A percentile compares a stretch with the other conserved stretches of the same genome.
These are phyloP conservation scores for Sugiyamaella grinbergsii DNA, from an alignment of 1,139 yeast genomes.

Conservation along the genomic window DNA sequence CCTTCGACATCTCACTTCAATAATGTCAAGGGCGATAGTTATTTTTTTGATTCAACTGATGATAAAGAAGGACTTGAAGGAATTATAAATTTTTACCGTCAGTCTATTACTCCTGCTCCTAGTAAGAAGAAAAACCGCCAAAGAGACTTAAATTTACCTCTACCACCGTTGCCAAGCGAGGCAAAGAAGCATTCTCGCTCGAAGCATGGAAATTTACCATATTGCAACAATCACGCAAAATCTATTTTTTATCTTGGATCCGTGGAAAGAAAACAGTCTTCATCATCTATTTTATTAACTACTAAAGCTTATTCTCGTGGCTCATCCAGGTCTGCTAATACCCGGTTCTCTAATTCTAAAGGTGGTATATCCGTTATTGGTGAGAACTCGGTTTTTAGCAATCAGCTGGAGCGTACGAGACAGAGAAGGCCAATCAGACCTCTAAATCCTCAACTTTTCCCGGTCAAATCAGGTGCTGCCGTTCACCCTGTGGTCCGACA, in stretches of 20 bases:
- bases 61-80: not conserved
- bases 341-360: not conserved
- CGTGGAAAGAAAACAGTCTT: constrained; percentile 8
- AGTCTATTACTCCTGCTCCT: not conserved
- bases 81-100: not conserved
- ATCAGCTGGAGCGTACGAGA: not conserved
- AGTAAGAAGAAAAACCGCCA: not conserved
- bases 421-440: constrained; percentile 6
- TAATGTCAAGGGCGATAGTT: constrained; percentile 1
- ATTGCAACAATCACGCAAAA: too few relatives aligned
- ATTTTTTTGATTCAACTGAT: not conserved
- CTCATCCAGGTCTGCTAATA: constrained; percentile 2
- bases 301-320: constrained; percentile 2
- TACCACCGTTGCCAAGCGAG: constrained; percentile 17
- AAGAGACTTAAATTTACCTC: constrained; percentile 8
- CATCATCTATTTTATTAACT: constrained; percentile 2
- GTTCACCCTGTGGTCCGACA: constrained; percentile 5
- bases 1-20: not conserved
- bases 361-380: not conserved
- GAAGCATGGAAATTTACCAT: constrained; percentile 8
- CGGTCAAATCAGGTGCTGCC: constrained; percentile 1
- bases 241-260: constrained; percentile 6
- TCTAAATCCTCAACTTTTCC: constrained; percentile 6
- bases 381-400: not conserved
- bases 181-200: not conserved